Evolutionary conservation across 352 stramenopile species (phyloP).

Genomic region (Globisporangium radiosum): DNA sequence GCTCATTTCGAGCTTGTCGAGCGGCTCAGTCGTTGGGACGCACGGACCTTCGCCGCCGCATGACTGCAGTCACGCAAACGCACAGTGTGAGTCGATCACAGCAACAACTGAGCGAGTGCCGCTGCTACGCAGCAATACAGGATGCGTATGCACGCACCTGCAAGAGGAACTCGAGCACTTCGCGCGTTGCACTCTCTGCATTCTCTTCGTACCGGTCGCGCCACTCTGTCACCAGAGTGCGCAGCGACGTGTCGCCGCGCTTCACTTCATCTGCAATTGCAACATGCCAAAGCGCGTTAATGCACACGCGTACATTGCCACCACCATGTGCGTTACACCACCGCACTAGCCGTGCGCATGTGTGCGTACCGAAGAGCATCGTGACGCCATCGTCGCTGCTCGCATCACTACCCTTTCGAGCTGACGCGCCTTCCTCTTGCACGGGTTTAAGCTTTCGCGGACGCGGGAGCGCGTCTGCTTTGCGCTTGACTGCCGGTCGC

Average conservation of each 20-base stretch:
- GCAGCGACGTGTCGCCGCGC: conserved; percentile 40
- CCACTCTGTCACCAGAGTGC: conserved; percentile 56
- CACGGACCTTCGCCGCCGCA: conserved; percentile 51
- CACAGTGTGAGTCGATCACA: too few species aligned
- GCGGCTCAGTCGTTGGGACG: conserved; percentile 36
- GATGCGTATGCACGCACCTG: conserved; percentile 18
- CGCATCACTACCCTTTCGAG: conserved; percentile 9
- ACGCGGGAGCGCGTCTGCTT: conserved; percentile 11
- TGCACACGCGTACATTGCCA: background rate
- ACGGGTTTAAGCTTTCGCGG: conserved; percentile 28
- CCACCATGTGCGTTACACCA: background rate
- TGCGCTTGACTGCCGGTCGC: conserved; percentile 10
- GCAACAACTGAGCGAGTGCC: background rate
- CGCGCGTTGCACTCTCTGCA: conserved; percentile 38
- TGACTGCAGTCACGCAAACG: conserved; percentile 16
- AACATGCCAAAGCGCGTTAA: background rate
- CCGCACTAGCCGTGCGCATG: too few species aligned
- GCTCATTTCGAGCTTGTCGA: conserved; percentile 71
- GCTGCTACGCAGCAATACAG: background rate
- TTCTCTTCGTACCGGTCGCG: conserved; percentile 64
- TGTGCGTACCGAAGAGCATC: conserved; percentile 5
- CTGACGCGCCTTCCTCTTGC: conserved; percentile 7
- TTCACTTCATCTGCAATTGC: conserved; percentile 43
- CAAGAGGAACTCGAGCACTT: conserved; percentile 77
- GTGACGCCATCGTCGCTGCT: conserved; percentile 5